A percentile compares a stretch with the other conserved stretches of the same genome.
Evolutionary conservation across 75 land plant species (phyloP).

Genomic region (Pinus tabuliformis): DNA sequence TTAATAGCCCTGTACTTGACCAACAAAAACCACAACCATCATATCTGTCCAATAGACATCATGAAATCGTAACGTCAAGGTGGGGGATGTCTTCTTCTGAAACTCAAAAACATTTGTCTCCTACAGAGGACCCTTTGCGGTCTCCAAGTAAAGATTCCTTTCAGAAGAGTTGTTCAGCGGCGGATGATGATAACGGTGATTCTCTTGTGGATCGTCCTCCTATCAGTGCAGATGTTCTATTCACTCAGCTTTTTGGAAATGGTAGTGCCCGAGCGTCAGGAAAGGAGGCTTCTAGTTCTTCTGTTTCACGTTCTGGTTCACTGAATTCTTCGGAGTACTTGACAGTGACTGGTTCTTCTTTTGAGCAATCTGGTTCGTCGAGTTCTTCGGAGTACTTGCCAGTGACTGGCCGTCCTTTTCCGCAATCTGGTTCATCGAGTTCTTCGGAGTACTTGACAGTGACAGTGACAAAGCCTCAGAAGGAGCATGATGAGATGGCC

Average conservation of each 20-base stretch:
- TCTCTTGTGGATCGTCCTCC: slow-evolving; percentile 8
- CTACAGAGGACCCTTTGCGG: slow-evolving; percentile 7
- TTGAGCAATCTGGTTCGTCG: background rate
- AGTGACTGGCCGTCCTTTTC: background rate
- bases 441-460: slow-evolving; percentile 18
- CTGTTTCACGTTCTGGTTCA: background rate
- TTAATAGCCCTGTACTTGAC: slow-evolving; percentile 25
- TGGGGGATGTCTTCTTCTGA: slow-evolving; percentile 5
- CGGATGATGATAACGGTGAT: slow-evolving; percentile 9
- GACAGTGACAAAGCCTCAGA: slow-evolving; percentile 24
- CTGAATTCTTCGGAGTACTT: slow-evolving; percentile 1
- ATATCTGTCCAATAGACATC: slow-evolving; percentile 21
- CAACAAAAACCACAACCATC: slow-evolving; percentile 15
- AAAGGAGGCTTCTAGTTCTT: background rate
- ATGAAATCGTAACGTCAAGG: slow-evolving; percentile 28
- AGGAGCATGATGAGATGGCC: slow-evolving; percentile 13
- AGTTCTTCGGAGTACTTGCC: background rate
- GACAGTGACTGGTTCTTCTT: slow-evolving; percentile 3
- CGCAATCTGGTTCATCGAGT: slow-evolving; percentile 5
- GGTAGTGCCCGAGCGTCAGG: slow-evolving; percentile 3
- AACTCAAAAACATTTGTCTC: slow-evolving; percentile 3
- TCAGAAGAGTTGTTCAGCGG: slow-evolving; percentile 7
- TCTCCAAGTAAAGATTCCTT: background rate
- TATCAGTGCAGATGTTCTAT: slow-evolving; percentile 13
- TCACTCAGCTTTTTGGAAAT: slow-evolving; percentile 2